phyloP scores from a whole-genome alignment of 2,329 filamentous ascomycete genomes.

The Fusarium veterinarium region DNA sequence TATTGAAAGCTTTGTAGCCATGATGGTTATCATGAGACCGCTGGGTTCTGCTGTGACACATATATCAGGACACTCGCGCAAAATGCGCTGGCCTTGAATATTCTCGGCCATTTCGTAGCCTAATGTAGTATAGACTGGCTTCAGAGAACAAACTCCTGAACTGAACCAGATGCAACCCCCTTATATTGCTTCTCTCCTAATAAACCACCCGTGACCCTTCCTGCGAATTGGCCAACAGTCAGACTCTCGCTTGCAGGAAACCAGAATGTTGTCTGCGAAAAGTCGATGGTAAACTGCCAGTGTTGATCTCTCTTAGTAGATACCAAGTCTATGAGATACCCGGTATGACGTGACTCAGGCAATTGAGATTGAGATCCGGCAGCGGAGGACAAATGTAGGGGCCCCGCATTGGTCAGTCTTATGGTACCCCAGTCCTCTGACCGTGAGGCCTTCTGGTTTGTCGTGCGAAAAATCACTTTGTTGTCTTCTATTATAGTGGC shows the following conservation, averaged over 20 bases:
- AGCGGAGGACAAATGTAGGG: background rate
- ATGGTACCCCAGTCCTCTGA: background rate
- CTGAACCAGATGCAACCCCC: background rate
- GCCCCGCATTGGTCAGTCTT: background rate
- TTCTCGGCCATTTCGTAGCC: no score
- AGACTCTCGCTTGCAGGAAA: background rate
- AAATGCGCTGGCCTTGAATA: no score
- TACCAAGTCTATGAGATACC: background rate
- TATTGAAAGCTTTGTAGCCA: no score
- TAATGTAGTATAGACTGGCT: no score
- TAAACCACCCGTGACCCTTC: background rate
- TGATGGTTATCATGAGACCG: no score
- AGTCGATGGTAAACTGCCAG: background rate
- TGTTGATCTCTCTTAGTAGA: background rate
- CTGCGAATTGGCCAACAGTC: background rate
- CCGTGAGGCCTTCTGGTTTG: background rate
- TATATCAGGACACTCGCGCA: no score
- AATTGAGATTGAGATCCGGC: background rate
- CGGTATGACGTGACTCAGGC: background rate
- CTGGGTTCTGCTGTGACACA: no score
- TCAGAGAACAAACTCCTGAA: background rate
- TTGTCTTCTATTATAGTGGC: background rate
- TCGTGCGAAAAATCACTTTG: background rate
- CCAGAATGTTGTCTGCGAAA: background rate
- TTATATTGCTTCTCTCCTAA: background rate